Conservation (phyloP, 1,284 basidiomycete genomes). For the Hemileia vastatrix region DNA sequence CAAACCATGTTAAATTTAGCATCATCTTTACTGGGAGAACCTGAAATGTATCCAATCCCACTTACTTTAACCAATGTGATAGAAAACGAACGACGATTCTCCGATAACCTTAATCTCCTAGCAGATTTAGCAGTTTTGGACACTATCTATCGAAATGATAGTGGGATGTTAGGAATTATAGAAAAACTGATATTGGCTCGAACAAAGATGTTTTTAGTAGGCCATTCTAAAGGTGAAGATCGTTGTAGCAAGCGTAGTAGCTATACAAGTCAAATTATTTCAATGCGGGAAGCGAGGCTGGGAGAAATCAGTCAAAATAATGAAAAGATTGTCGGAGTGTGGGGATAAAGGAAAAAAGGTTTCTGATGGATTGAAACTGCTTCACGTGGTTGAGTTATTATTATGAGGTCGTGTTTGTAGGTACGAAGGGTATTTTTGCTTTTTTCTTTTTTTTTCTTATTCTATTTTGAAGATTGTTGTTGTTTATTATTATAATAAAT, state of each 20-base stretch:
- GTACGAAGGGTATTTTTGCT: too few species aligned
- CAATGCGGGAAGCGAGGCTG: neutral
- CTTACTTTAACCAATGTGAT: neutral
- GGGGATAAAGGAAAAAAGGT: too few species aligned
- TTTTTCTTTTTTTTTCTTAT: too few species aligned
- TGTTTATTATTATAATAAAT: too few species aligned
- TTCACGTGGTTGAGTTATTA: too few species aligned
- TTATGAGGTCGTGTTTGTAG: too few species aligned
- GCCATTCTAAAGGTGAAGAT: conserved; percentile 21
- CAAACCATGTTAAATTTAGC: neutral
- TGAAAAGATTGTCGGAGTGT: too few species aligned
- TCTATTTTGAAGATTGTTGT: too few species aligned
- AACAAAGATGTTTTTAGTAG: conserved; percentile 35
- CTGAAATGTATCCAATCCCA: neutral
- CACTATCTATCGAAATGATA: conserved; percentile 27
- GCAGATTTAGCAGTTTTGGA: neutral
- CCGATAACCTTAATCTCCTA: conserved; percentile 9
- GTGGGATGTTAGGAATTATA: conserved; percentile 37
- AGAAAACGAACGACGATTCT: conserved; percentile 8
- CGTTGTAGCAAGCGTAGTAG: conserved; percentile 34
- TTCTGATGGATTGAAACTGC: too few species aligned
- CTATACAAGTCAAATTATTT: conserved; percentile 37
- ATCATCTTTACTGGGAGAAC: neutral
- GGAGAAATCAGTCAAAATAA: too few species aligned
- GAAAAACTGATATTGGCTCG: conserved; percentile 35